Base-by-base conservation (phyloP, 257 asterid genomes). In the Fraxinus pennsylvanica region DNA sequence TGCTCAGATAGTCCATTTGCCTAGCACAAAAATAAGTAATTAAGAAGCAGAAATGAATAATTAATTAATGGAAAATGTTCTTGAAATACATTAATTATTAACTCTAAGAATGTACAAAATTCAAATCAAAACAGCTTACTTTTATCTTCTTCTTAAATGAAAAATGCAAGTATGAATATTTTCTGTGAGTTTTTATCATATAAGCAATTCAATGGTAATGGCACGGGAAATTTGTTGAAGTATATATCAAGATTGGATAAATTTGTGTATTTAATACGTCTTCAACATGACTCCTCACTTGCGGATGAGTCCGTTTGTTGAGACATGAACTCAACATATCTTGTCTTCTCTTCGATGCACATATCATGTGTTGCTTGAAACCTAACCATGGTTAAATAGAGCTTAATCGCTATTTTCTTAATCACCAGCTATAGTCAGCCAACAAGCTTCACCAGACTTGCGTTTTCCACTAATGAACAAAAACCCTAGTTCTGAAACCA, bases 1-100 rank as follows among this genome's bases (percentile, higher is more conserved):
- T 82, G 86, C 3, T 82, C 88, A 22, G 76, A 32, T 4, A 74
- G 85, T 81, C 85, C 91, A 69, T 74, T 86, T 73, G 86, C 94
- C 95, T 90, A 10, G 35, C 69, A 63, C 35, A 9, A 63, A 63
- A 22, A 63, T 22, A 25, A 25, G 36, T 12, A 61, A 61, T 9
- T 9, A 9, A 9, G 13, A 61, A 21, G 32, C 15, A 22, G 15
- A 61, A 22, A 61, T 0, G 22, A 19, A 22, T 0, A n/a, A n/a
- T 21, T 21, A 57, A 21, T 22, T 59, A n/a, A 59, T 59, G 68
- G 30, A 1, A 59, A 21, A 21, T 54, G n/a, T 54, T 54, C 63
- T 54, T 54, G 63, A 54, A 54, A 45, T 13, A 45, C 54, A 13
- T 45, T 12, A 12, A 45, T 13, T 45, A 45, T 45, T 45, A 45